Conservation (phyloP, 1,284 basidiomycete genomes). For the Malassezia sympodialis region DNA sequence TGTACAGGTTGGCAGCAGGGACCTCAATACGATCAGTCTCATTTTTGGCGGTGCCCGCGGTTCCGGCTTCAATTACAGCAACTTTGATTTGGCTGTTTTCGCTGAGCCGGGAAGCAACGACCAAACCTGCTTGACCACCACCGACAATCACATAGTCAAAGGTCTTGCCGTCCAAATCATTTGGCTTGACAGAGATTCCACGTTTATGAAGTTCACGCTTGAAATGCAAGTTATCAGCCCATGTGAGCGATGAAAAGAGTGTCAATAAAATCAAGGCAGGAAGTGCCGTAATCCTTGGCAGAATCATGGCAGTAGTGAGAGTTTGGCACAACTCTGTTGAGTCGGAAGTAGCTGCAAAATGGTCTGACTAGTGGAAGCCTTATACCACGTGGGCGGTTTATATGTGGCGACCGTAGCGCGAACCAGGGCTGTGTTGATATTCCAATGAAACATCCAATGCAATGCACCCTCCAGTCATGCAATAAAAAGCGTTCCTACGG, state of each 20-base stretch:
- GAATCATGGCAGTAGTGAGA: background rate
- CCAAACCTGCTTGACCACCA: conserved; percentile 56
- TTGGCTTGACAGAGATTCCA: background rate
- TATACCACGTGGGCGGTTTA: background rate
- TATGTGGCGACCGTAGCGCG: background rate
- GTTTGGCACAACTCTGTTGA: background rate
- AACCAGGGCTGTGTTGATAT: background rate
- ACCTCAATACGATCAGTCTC: conserved; percentile 14
- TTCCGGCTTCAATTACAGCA: conserved; percentile 53
- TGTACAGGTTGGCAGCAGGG: conserved; percentile 30
- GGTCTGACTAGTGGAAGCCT: background rate
- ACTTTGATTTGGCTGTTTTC: conserved; percentile 32
- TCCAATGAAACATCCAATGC: background rate
- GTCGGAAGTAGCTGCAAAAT: background rate
- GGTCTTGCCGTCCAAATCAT: conserved; percentile 17
- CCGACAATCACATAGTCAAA: conserved; percentile 48
- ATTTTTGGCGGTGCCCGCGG: conserved; percentile 20
- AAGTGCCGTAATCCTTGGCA: background rate
- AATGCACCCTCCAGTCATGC: background rate
- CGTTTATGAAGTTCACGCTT: conserved; percentile 1
- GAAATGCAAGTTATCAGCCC: background rate
- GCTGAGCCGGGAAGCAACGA: conserved; percentile 31
- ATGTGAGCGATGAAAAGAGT: background rate
- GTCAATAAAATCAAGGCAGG: background rate
- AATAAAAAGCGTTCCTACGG: background rate